Base-by-base conservation (phyloP, 495 filamentous ascomycete species). In the Jackrogersella minutella region DNA sequence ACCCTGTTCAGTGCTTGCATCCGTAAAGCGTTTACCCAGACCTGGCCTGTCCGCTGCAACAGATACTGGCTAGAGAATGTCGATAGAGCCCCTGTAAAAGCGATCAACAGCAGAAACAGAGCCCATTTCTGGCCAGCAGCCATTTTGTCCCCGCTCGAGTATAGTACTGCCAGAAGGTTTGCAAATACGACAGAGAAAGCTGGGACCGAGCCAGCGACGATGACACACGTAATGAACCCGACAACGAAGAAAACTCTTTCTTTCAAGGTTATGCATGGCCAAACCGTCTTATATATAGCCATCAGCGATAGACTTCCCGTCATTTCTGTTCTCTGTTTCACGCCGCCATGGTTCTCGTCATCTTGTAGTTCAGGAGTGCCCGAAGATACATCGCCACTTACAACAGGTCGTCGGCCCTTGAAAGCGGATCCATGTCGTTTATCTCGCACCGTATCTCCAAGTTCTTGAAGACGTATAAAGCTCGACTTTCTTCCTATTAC, bases 151-250 rank as follows among this genome's bases (percentile, higher is more conserved):
- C 68, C 71, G 8, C 78, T 58, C 5, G 82, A 62, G 72, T 87
- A 93, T 73, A 96, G 91, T 0, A 89, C 87, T 5, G 75, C 74
- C 1, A 97, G 80, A 0, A 99, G 83, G 55, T 89, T 83, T 2
- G 93, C 85, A 34, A 99, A 89, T 30, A 91, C 79, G 62, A 83
- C 91, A 0, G 91, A 90, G 74, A 97, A 97, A 0, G 86, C 74
- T 0, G 95, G 93, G 0, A 88, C 93, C 39, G 86, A 82, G 28
- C 82, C 84, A 7, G 90, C 89, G 55, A 92, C 88, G 0, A 88
- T 66, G 5, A 90, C 68, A 3, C 90, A 85, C 30, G 83, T 79
- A 2, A 84, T 30, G 28, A 92, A 79, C 0, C 90, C 93, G 2
- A 85, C 46, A 2, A 90, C 24, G 0, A 97, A 77, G 37, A 87